These are phyloP conservation scores for Leptographium radiaticola DNA, from an alignment of 2,329 filamentous ascomycete genomes.

Conservation along the genomic window DNA sequence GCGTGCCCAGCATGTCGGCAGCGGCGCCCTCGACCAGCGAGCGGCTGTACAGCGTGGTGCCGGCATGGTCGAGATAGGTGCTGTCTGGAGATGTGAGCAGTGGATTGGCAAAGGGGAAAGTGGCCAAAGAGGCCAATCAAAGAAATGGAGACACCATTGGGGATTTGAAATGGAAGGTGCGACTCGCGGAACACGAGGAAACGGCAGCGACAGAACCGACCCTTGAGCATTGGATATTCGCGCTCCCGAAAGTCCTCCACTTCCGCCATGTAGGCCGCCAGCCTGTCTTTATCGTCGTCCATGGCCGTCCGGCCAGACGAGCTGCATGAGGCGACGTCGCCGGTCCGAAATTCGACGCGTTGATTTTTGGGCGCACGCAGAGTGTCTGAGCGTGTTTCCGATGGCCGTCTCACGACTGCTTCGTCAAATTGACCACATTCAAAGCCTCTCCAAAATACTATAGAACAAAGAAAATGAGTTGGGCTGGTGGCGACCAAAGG, in stretches of 20 bases:
- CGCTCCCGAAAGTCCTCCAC: constrained; percentile 44
- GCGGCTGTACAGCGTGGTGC: constrained; percentile 73
- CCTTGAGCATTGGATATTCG: constrained; percentile 60
- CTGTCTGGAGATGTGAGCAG: constrained; percentile 35
- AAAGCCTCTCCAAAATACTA: no score
- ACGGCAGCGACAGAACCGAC: constrained; percentile 22
- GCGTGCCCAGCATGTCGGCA: constrained; percentile 59
- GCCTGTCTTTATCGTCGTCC: not conserved
- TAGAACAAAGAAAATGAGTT: no score
- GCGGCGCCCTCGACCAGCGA: constrained; percentile 71
- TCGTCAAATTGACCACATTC: no score
- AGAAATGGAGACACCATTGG: not conserved
- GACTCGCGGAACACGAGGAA: not conserved
- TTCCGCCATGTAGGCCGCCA: constrained; percentile 38
- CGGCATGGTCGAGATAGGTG: constrained; percentile 85
- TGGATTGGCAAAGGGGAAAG: not conserved
- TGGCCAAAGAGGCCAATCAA: not conserved
- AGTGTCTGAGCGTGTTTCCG: no score
- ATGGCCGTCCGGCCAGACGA: not conserved
- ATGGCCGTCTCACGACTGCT: no score
- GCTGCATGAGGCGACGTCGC: not conserved
- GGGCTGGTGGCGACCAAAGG: not conserved
- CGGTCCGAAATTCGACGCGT: not conserved
- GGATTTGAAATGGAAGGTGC: not conserved
- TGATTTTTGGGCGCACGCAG: no score